These are phyloP conservation scores for Globisporangium nodosum DNA, from an alignment of 352 stramenopile species.

Conservation along the genomic window DNA sequence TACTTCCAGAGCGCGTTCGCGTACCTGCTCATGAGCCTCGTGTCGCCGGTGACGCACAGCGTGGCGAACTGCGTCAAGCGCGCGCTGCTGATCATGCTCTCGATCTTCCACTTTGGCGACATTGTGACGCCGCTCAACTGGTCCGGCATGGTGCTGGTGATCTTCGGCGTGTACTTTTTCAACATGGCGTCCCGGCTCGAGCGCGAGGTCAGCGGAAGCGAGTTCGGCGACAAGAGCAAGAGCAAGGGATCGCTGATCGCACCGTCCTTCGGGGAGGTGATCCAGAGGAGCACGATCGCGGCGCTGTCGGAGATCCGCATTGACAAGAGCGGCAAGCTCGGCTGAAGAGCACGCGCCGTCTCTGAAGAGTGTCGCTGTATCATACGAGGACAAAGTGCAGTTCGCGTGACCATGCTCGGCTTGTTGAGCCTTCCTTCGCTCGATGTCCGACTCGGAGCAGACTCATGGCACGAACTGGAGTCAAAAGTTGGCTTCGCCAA, in stretches of 20 bases:
- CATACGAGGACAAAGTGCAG: slow-evolving; percentile 1
- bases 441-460: no score
- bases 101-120: slow-evolving; percentile 89
- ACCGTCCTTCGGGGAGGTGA: slow-evolving; percentile 11
- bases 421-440: no score
- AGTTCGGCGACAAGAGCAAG: slow-evolving; percentile 1
- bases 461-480: no score
- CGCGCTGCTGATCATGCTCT: slow-evolving; percentile 86
- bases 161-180: slow-evolving; percentile 87
- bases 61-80: slow-evolving; percentile 91
- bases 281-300: slow-evolving; percentile 50
- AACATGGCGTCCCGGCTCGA: slow-evolving; percentile 68
- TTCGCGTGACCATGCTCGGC: neutral
- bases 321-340: slow-evolving; percentile 32
- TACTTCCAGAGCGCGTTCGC: slow-evolving; percentile 89
- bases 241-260: slow-evolving; percentile 26
- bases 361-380: slow-evolving; percentile 6
- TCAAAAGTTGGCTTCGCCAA: no score
- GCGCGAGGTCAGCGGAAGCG: slow-evolving; percentile 16
- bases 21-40: slow-evolving; percentile 89
- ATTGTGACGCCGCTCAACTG: slow-evolving; percentile 76
- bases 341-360: slow-evolving; percentile 10
- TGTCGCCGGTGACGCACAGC: slow-evolving; percentile 88
- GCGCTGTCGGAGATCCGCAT: slow-evolving; percentile 64
- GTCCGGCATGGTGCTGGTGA: slow-evolving; percentile 83